Conservation (phyloP, 805 yeast genomes). For the Pichia occidentalis region DNA sequence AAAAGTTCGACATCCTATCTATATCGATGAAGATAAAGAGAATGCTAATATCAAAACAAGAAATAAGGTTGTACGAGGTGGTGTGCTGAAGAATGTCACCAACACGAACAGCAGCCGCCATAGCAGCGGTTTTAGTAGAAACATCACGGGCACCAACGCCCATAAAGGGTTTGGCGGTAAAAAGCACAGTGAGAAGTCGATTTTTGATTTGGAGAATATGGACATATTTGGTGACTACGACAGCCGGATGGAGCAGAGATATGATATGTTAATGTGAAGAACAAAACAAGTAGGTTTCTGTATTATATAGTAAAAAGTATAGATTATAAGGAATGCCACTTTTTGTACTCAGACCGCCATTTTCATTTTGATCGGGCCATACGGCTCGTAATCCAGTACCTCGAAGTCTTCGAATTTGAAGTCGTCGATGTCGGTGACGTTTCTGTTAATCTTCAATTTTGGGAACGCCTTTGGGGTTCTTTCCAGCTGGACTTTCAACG, state of each 20-base stretch:
- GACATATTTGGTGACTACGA: slow-evolving; percentile 6
- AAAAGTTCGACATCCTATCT: slow-evolving; percentile 18
- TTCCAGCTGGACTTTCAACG: slow-evolving; percentile 69
- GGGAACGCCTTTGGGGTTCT: slow-evolving; percentile 82
- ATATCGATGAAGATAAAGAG: slow-evolving; percentile 15
- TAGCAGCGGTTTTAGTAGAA: background rate
- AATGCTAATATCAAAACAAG: slow-evolving; percentile 7
- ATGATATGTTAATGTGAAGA: slow-evolving; percentile 3
- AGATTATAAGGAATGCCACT: no score
- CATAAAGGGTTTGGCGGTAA: no score
- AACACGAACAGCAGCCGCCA: slow-evolving; percentile 1
- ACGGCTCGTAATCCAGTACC: slow-evolving; percentile 72
- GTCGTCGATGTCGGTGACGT: slow-evolving; percentile 72
- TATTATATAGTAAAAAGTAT: background rate
- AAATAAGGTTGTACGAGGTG: background rate
- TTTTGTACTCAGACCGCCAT: slow-evolving; percentile 91
- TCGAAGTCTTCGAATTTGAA: slow-evolving; percentile 86
- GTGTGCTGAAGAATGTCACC: slow-evolving; percentile 8
- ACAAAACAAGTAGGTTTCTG: background rate
- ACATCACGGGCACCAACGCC: no score
- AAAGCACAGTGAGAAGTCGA: slow-evolving; percentile 2
- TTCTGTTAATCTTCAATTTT: slow-evolving; percentile 59
- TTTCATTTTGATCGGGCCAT: slow-evolving; percentile 82
- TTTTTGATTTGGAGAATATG: slow-evolving; percentile 11
- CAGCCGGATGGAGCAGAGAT: background rate